phyloP scores from a whole-genome alignment of 495 filamentous ascomycete species.

The Beverwykella pulmonaria region DNA sequence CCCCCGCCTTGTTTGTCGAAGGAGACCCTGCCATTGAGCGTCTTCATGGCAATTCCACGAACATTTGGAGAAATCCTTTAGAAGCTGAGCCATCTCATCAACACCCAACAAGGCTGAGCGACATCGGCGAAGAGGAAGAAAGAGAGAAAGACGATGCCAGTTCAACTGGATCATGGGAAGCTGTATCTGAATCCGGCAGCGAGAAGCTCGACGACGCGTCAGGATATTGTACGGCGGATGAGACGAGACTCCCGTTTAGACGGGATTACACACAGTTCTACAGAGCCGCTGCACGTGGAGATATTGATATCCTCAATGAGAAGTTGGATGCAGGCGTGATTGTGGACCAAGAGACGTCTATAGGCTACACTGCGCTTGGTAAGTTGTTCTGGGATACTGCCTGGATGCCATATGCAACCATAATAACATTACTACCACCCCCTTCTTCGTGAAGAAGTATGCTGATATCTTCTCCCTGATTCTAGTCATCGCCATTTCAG shows the following conservation, averaged over 20 bases:
- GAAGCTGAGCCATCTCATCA: background rate
- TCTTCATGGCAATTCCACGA: no score
- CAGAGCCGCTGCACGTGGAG: constrained; percentile 9
- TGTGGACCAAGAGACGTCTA: constrained; percentile 9
- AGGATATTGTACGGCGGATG: background rate
- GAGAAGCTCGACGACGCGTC: background rate
- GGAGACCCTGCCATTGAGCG: no score
- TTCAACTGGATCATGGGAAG: constrained; percentile 4
- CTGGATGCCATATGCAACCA: no score
- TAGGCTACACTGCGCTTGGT: constrained; percentile 20
- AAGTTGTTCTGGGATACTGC: background rate
- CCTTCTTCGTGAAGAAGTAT: no score
- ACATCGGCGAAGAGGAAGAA: background rate
- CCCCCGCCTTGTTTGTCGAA: no score
- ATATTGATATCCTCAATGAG: constrained; percentile 4
- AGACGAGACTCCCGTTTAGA: background rate
- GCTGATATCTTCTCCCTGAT: no score
- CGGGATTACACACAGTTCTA: constrained; percentile 17
- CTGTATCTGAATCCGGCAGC: background rate
- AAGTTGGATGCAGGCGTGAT: constrained; percentile 18
- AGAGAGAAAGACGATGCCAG: background rate
- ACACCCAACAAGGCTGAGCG: background rate
- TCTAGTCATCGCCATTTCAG: constrained; percentile 16
- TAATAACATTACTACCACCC: no score
- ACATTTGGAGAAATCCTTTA: no score